Base-by-base conservation (phyloP, 108 stramenopile genomes). In the Cylindrotheca fusiformis region DNA sequence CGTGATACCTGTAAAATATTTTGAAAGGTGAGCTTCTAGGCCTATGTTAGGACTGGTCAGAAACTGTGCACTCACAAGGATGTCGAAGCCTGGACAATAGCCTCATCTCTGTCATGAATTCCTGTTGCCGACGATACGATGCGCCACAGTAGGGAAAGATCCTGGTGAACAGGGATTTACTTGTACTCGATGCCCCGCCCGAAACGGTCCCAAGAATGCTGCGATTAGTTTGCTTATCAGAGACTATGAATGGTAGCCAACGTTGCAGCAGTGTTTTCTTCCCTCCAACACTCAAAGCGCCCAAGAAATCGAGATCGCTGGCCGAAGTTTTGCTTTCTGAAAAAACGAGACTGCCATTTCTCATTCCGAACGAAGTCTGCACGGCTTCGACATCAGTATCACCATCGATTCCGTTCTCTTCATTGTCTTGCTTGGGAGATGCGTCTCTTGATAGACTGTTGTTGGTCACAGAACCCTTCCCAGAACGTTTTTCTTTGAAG, bases 21-120 rank as follows among this genome's bases (percentile, higher is more conserved):
- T 6, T 14, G 14, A 14, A 41, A 41, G 6, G 36, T 41, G 36
- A 10, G 36, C 6, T 6, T 6, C 10, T 14, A 41, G 14, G 6
- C 36, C 6, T 10, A 41, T 41, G 14, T 14, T 41, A 41, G 10
- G 36, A 41, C 36, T 10, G 14, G 10, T 6, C 10, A 10, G 10
- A 10, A 41, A 10, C 82, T 2, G 80, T 86, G 0, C 74, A 80
- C 32, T 82, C 83, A 32, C 79, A 81, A 10, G 85, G 84, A 58
- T 86, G 84, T 1, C 84, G 69, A 26, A 86, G 68, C 48, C 77
- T 72, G 23, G 67, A 73, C 12, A 82, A 71, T 26, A 78, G 32
- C 32, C 84, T 24, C 84, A 86, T 86, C 58, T 86, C 84, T 0
- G 47, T 25, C 0, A 76, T 55, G 55, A 84, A 81, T n/a, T 84